Evolutionary conservation across 139 green algal species (phyloP).

Genomic region (Pleodorina starrii): DNA sequence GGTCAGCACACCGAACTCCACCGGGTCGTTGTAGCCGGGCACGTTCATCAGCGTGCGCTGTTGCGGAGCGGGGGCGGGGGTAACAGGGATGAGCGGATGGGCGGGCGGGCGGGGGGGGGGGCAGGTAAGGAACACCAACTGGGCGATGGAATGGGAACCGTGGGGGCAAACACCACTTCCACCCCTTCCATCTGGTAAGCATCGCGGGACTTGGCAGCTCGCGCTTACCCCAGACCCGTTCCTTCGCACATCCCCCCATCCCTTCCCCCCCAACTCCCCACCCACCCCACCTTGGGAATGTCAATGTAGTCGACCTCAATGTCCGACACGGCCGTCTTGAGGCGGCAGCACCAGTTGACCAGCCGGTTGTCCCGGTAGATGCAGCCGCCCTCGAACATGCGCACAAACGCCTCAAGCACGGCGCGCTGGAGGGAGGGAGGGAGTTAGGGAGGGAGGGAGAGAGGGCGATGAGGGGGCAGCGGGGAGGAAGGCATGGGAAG

Average conservation of each 20-base stretch:
- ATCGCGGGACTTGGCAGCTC: too few species aligned
- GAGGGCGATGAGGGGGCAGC: conserved; percentile 48
- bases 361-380: conserved; percentile 98
- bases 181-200: too few species aligned
- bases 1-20: conserved; percentile 97
- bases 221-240: too few species aligned
- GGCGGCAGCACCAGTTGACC: conserved; percentile 97
- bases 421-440: conserved; percentile 76
- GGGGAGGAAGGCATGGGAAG: background rate
- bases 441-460: background rate
- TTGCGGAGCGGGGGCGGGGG: background rate
- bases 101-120: too few species aligned
- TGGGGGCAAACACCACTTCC: too few species aligned
- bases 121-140: background rate
- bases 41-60: conserved; percentile 84
- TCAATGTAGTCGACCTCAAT: conserved; percentile 99
- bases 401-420: conserved; percentile 79
- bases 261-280: too few species aligned
- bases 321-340: conserved; percentile 96
- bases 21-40: conserved; percentile 78
- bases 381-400: conserved; percentile 85
- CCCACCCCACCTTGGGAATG: conserved; percentile 72
- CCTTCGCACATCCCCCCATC: too few species aligned
- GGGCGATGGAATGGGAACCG: too few species aligned
- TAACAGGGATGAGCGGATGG: background rate